phyloP scores from a whole-genome alignment of 345 rosid genomes.

The Reutealis trisperma region DNA sequence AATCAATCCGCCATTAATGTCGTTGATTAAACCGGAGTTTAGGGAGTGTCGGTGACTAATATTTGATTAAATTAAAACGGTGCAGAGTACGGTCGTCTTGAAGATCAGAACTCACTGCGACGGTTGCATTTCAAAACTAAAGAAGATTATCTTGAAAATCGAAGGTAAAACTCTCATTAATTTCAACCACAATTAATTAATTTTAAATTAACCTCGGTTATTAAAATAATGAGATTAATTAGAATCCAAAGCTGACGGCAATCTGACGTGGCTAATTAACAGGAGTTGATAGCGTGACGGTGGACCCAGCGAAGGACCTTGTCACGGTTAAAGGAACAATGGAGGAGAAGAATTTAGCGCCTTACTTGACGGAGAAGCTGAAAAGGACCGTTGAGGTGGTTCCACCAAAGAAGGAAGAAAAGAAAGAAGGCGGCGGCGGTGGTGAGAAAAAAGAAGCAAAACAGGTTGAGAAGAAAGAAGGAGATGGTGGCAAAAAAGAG shows the following conservation, averaged over 20 bases:
- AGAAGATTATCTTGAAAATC: conserved; percentile 28
- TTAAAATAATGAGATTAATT: background rate
- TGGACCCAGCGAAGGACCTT: conserved; percentile 62
- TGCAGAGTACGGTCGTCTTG: conserved; percentile 47
- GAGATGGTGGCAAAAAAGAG: conserved; percentile 25
- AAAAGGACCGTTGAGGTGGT: conserved; percentile 67
- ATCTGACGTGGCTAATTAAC: conserved; percentile 24
- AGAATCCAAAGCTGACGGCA: conserved; percentile 1
- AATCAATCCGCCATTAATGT: background rate
- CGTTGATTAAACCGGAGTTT: background rate
- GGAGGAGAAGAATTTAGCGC: conserved; percentile 55
- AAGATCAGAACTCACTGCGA: conserved; percentile 43
- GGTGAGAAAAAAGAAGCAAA: conserved; percentile 26
- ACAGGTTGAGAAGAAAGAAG: conserved; percentile 18
- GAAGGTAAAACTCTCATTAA: conserved; percentile 26
- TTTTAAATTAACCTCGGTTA: background rate
- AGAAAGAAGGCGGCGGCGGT: conserved; percentile 31
- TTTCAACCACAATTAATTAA: no score
- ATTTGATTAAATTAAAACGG: background rate
- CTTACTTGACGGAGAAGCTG: conserved; percentile 58
- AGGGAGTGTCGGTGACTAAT: background rate
- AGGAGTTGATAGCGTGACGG: conserved; percentile 64
- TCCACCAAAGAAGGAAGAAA: conserved; percentile 43
- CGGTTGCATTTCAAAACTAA: conserved; percentile 44
- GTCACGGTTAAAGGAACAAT: conserved; percentile 75